Conservation (phyloP, 345 rosid species). For the Acer saccharum region DNA sequence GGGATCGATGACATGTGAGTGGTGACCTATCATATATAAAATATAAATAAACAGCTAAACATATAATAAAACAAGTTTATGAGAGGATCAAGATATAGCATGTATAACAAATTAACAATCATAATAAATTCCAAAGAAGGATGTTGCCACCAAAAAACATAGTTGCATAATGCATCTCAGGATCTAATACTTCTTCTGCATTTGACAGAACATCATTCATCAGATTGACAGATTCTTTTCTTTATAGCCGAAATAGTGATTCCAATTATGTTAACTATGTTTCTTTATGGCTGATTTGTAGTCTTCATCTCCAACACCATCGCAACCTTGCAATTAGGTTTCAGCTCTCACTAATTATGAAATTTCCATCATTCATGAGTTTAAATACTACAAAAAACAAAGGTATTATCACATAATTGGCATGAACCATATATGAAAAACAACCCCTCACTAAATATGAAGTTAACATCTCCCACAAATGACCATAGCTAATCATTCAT, state of each 20-base stretch:
- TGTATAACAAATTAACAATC: not conserved
- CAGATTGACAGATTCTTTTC: not conserved
- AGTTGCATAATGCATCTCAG: not conserved
- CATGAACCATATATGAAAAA: no score
- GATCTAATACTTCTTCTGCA: not conserved
- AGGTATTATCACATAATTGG: no score
- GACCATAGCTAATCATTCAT: no score
- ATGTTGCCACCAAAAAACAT: not conserved
- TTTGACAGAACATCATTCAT: not conserved
- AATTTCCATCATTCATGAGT: not conserved
- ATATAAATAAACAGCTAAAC: not conserved
- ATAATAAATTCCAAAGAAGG: not conserved
- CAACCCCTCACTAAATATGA: no score
- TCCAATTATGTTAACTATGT: not conserved
- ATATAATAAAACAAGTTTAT: not conserved
- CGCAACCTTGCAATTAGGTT: not conserved
- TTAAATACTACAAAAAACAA: not conserved
- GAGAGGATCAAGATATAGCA: not conserved
- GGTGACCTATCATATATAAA: constrained; percentile 28
- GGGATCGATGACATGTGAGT: constrained; percentile 34
- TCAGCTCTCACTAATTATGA: not conserved
- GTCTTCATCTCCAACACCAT: not conserved
- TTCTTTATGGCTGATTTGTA: not conserved
- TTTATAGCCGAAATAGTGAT: not conserved
- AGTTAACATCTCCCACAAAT: no score